Evolutionary conservation across 208 protist genomes (phyloP), one percentile per base, ranked within the genome.

Genomic region (Acanthamoeba culbertsoni): DNA sequence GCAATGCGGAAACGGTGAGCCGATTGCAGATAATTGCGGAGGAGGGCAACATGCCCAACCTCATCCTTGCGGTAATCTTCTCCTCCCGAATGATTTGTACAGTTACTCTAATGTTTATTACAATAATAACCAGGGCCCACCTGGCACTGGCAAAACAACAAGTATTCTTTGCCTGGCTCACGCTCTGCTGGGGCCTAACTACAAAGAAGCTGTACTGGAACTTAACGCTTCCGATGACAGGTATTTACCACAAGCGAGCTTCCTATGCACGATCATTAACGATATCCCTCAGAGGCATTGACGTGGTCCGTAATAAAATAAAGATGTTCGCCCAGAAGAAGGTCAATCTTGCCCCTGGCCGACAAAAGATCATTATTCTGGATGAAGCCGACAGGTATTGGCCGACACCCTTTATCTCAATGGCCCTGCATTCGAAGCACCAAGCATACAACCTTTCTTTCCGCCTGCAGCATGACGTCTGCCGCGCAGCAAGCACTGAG

Each of bases 141-240:
- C 98, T 23, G 98, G 98, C 6, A 98, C 95, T 0, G 97, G 97
- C 37, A 99, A 99, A 97, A 99, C 99, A 6, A 99, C 99, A 8
- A 99, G 98, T 94, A 98, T 99, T 86, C 94, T 99, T 31, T 99
- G 98, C 88, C 96, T 99, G 16, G 99, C 99, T 20, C 97, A 97
- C 31, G 96, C 98, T 42, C 93, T 99, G 40, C 97, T 99, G 8
- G 98, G 98, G 10, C 75, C 95, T 45, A 86, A 97, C 28, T 97
- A 97, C 16, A 98, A 99, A 46, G 98, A 99, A 20, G 98, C 98
- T 1, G 98, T 99, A 79, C 96, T 99, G 3, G 99, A 99, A 97
- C 96, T 99, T 33, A 99, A 99, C 95, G 99, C 99, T 18, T 99
- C 98, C 63, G 99, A 99, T 95, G 99, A 99, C 75, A 55, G 95